Conservation (phyloP, 2,329 filamentous ascomycete genomes). For the Colletotrichum shisoi region DNA sequence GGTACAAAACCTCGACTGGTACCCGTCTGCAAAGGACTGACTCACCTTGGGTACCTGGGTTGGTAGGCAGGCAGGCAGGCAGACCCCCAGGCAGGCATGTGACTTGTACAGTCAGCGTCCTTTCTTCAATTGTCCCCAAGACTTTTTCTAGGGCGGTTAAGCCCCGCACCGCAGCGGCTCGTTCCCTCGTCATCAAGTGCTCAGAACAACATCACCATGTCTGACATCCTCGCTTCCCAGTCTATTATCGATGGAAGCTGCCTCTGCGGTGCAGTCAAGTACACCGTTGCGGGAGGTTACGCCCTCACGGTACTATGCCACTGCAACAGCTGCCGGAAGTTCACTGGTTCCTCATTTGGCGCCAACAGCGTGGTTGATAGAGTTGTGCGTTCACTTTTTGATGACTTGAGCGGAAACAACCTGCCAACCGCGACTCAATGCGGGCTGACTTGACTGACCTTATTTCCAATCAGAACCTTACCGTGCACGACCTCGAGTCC, state of each 20-base stretch:
- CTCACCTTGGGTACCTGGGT: too few relatives aligned
- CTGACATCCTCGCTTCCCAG: background rate
- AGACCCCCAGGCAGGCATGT: background rate
- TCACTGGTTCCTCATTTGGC: slow-evolving; percentile 13
- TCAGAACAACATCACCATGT: background rate
- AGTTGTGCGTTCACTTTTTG: background rate
- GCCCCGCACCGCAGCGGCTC: background rate
- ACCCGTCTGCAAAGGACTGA: too few relatives aligned
- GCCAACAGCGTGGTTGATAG: slow-evolving; percentile 14
- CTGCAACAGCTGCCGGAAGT: slow-evolving; percentile 20
- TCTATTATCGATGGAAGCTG: background rate
- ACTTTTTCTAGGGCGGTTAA: background rate
- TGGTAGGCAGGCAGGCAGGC: too few relatives aligned
- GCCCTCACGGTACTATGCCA: slow-evolving; percentile 16
- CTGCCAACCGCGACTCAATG: too few relatives aligned
- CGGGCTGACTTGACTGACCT: background rate
- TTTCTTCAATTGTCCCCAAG: background rate
- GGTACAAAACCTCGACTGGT: too few relatives aligned
- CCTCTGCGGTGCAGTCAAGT: slow-evolving; percentile 14
- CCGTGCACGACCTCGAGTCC: background rate
- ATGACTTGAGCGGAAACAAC: background rate
- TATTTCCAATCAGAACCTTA: background rate
- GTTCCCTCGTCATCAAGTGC: background rate
- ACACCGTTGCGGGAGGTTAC: background rate
- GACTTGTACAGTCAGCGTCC: too few relatives aligned